phyloP scores from a whole-genome alignment of 2,329 filamentous ascomycete species.

The Dendryphion nanum region DNA sequence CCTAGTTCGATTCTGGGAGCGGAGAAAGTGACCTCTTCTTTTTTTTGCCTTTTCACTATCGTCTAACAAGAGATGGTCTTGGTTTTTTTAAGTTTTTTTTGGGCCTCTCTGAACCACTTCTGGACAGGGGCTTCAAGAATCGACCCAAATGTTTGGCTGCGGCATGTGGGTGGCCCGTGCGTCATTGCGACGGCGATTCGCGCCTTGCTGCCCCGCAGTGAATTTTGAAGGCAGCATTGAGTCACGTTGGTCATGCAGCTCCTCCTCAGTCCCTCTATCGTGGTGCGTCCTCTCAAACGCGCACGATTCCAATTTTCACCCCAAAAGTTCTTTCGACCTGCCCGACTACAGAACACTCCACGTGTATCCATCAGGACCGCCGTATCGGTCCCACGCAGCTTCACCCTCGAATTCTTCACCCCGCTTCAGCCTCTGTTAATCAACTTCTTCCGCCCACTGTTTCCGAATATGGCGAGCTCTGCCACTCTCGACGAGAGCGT shows the following conservation, averaged over 20 bases:
- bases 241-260: conserved; percentile 27
- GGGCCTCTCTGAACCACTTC: too few relatives aligned
- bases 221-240: conserved; percentile 24
- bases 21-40: too few relatives aligned
- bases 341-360: conserved; percentile 4
- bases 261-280: conserved; percentile 16
- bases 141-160: too few relatives aligned
- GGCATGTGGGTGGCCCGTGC: too few relatives aligned
- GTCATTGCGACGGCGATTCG: too few relatives aligned
- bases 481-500: conserved; percentile 33
- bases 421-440: conserved; percentile 26
- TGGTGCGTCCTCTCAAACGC: conserved; percentile 18
- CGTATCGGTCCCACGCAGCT: conserved; percentile 12
- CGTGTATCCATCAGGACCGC: conserved; percentile 8
- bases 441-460: conserved; percentile 28
- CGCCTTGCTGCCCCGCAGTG: conserved; percentile 26
- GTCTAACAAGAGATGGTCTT: too few relatives aligned
- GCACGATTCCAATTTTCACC: conserved; percentile 11
- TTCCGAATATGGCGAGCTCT: conserved; percentile 35
- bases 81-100: too few relatives aligned
- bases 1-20: too few relatives aligned
- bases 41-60: too few relatives aligned
- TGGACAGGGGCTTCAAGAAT: too few relatives aligned
- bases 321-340: conserved; percentile 8
- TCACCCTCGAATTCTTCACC: conserved; percentile 29